Conservation (phyloP, 352 stramenopile species). For the Elongisporangium senticosum region DNA sequence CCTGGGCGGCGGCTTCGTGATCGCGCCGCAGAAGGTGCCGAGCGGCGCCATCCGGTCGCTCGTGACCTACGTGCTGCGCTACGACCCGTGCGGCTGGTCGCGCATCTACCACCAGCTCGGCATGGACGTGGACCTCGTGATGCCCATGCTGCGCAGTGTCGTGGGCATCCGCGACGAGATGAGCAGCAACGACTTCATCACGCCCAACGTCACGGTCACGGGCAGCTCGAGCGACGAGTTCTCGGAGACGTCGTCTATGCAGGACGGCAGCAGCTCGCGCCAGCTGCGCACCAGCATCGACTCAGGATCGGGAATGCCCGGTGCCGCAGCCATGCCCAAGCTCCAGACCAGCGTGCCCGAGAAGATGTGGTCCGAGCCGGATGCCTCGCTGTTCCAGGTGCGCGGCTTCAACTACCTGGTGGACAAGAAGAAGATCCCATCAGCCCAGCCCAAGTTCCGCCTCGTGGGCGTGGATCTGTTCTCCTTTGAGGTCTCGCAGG, state of each 20-base stretch:
- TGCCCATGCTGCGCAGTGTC: constrained; percentile 82
- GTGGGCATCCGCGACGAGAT: constrained; percentile 85
- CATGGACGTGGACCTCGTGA: constrained; percentile 82
- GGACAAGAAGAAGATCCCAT: constrained; percentile 87
- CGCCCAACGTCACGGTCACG: constrained; percentile 71
- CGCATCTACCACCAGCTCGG: constrained; percentile 84
- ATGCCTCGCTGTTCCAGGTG: constrained; percentile 76
- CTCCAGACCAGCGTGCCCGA: constrained; percentile 67
- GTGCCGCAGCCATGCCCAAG: constrained; percentile 43
- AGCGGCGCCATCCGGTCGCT: constrained; percentile 75
- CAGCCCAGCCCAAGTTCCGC: constrained; percentile 64
- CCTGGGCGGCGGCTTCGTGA: constrained; percentile 77
- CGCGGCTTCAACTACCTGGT: constrained; percentile 85
- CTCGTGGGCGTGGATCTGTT: constrained; percentile 78
- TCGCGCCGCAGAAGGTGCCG: constrained; percentile 76
- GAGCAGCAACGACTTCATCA: constrained; percentile 80
- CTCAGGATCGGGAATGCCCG: constrained; percentile 36
- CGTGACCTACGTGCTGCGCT: constrained; percentile 78
- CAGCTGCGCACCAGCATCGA: constrained; percentile 42
- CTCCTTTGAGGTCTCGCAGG: constrained; percentile 60
- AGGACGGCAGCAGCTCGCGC: constrained; percentile 6
- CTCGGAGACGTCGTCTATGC: not conserved
- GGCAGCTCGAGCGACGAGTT: constrained; percentile 5
- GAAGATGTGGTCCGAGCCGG: constrained; percentile 83
- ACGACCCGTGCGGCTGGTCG: constrained; percentile 77